Conservation (phyloP, 805 yeast species). For the Nakazawaea pomicola region DNA sequence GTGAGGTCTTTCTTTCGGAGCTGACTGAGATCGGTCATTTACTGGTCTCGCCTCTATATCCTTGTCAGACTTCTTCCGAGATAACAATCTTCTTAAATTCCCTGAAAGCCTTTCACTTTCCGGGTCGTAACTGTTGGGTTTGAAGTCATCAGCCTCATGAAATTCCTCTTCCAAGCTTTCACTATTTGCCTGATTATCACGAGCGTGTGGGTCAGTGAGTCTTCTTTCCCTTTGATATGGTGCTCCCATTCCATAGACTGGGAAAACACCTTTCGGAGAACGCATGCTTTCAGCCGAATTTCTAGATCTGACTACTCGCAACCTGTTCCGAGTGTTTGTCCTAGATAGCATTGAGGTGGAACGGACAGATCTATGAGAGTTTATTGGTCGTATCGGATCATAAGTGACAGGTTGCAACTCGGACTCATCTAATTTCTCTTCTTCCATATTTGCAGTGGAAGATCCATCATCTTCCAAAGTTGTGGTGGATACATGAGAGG, state of each 20-base stretch:
- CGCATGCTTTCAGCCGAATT: conserved; percentile 20
- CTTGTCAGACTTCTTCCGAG: conserved; percentile 18
- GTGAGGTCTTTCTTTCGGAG: background rate
- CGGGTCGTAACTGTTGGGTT: conserved; percentile 21
- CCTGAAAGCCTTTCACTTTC: conserved; percentile 21
- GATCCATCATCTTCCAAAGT: background rate
- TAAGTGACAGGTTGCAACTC: background rate
- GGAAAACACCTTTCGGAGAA: conserved; percentile 77
- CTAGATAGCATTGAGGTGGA: too few species aligned
- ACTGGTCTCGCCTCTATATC: conserved; percentile 20
- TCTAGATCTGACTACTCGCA: conserved; percentile 4
- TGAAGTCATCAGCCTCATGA: conserved; percentile 22
- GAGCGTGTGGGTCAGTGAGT: conserved; percentile 40
- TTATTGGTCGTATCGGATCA: conserved; percentile 3
- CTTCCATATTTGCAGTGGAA: background rate
- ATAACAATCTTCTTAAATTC: conserved; percentile 19
- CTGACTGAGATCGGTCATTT: too few species aligned
- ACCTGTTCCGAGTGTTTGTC: background rate
- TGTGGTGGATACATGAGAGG: conserved; percentile 8
- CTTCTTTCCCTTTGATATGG: conserved; percentile 53
- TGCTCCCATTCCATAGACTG: conserved; percentile 73
- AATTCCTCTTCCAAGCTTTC: conserved; percentile 25
- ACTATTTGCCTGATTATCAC: conserved; percentile 17
- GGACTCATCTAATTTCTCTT: background rate
- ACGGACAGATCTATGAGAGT: background rate